Conservation (phyloP, 768 basidiomycete species). For the Leccinellum luteum region DNA sequence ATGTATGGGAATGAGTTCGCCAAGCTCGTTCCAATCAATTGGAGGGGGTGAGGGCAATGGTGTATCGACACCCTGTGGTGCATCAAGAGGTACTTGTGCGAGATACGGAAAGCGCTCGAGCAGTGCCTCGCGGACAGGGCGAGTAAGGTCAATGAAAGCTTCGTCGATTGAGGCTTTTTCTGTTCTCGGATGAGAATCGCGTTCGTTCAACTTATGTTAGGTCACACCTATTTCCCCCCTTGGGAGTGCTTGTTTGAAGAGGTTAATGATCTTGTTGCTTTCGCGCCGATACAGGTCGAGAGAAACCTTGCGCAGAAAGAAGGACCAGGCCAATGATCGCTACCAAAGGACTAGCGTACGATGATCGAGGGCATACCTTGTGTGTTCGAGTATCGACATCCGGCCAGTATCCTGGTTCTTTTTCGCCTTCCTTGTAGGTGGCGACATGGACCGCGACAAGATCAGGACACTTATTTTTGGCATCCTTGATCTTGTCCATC, state of each 20-base stretch:
- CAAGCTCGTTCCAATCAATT: slow-evolving; percentile 56
- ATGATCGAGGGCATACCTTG: slow-evolving; percentile 55
- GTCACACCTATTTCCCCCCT: slow-evolving; percentile 76
- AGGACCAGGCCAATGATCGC: neutral
- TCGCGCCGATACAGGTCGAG: slow-evolving; percentile 92
- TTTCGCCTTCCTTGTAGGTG: slow-evolving; percentile 86
- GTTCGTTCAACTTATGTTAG: neutral
- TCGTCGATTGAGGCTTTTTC: slow-evolving; percentile 99
- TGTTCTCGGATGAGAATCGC: slow-evolving; percentile 28
- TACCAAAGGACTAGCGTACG: neutral
- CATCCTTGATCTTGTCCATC: slow-evolving; percentile 80
- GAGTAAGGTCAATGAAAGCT: slow-evolving; percentile 90
- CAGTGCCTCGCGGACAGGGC: slow-evolving; percentile 71
- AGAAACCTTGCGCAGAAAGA: slow-evolving; percentile 61
- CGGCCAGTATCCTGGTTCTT: slow-evolving; percentile 89
- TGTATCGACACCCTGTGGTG: slow-evolving; percentile 70
- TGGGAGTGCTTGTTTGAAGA: slow-evolving; percentile 80
- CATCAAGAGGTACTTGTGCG: slow-evolving; percentile 61
- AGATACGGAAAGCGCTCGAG: slow-evolving; percentile 78
- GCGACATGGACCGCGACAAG: slow-evolving; percentile 89
- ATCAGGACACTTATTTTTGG: slow-evolving; percentile 82
- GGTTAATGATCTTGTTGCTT: slow-evolving; percentile 77
- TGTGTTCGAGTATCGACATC: slow-evolving; percentile 86
- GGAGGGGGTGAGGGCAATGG: slow-evolving; percentile 72
- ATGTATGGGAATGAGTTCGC: slow-evolving; percentile 61